Base-by-base conservation (phyloP, 129 eudicot genomes). In the Gnaphalium uliginosum region DNA sequence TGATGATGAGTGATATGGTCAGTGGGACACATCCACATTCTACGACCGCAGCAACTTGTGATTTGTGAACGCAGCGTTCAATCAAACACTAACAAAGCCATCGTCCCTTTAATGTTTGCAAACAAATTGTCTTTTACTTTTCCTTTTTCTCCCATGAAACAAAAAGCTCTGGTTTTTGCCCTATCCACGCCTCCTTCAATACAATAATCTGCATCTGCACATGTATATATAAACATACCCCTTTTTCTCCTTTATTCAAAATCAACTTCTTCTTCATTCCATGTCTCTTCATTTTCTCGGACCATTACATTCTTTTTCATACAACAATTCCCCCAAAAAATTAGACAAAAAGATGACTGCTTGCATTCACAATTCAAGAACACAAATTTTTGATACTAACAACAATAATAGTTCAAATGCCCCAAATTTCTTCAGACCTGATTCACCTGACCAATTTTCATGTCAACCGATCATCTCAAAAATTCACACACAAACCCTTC, bases 331-430 rank as follows among this genome's bases (percentile, higher is more conserved):
- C 23, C 41, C 41, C 32, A 67, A 74, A 51, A 30, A 66, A 29
- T 51, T 17, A 56, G 23, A 64, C 32, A 82, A 26, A 10, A 75
- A 60, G 17, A 87, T 79, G 84, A 71, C 85, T 10, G 67, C 88
- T 58, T 86, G 93, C 23, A 29, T 87, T 8, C 89, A 87, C 66
- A 24, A 85, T 68, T 83, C 90, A 50, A 69, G 27, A 69, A 78
- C 82, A 17, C 82, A 78, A 22, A 3, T 2, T 4, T 46, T 46
- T 46, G n/a, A 46, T 46, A 7, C 65, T 35, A 22, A 72, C 35
- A 76, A 78, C 5, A 72, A 65, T 25, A 72, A 6, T 30, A 21
- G 66, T n/a, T n/a, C n/a, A n/a, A n/a, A n/a, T n/a, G n/a, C n/a
- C 14, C 58, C 66, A 13, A 78, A 71, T 30, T 86, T 73, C 29